These are phyloP conservation scores for Carex cristatella DNA, from an alignment of 176 grass and related monocot genomes.

Conservation along the genomic window DNA sequence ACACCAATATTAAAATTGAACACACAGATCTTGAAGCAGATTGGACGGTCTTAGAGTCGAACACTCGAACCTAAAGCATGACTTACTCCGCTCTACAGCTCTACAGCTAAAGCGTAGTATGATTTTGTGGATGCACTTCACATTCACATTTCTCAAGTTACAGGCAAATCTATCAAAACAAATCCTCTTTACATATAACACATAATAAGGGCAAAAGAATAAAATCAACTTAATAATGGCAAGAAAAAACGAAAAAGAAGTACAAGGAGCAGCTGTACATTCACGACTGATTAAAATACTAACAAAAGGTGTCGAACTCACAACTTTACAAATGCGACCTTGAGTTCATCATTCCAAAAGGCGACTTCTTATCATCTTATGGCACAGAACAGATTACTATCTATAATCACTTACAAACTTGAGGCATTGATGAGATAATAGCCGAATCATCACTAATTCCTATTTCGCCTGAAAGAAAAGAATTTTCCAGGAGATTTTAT, in stretches of 20 bases:
- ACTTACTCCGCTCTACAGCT: too few relatives aligned
- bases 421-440: background rate
- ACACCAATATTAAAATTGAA: too few relatives aligned
- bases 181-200: background rate
- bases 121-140: background rate
- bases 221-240: background rate
- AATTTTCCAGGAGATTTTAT: background rate
- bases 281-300: background rate
- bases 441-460: background rate
- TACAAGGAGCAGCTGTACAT: background rate
- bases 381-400: background rate
- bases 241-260: background rate
- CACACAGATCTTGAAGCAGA: too few relatives aligned
- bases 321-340: background rate
- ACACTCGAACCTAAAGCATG: too few relatives aligned
- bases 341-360: background rate
- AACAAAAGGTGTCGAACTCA: background rate
- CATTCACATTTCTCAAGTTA: background rate
- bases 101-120: too few relatives aligned
- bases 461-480: slow-evolving; percentile 16
- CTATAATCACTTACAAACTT: background rate
- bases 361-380: background rate
- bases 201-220: background rate
- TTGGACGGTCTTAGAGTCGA: too few relatives aligned
- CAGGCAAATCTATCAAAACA: background rate